A percentile compares a stretch with the other conserved stretches of the same genome.
phyloP scores from a whole-genome alignment of 768 basidiomycete species.

The Lactifluus volemus region DNA sequence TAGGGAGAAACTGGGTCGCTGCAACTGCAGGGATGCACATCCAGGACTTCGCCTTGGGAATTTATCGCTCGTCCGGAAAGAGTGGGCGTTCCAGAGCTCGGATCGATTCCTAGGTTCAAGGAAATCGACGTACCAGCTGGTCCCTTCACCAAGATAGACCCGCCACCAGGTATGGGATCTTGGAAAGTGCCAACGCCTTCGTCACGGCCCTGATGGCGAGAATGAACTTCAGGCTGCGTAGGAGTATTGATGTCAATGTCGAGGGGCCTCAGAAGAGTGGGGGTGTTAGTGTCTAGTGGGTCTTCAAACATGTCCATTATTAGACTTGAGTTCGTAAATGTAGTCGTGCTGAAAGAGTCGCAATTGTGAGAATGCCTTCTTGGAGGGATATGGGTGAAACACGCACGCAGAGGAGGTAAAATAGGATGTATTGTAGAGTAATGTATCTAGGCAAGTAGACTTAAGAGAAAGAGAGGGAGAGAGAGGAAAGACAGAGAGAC shows the following conservation, averaged over 20 bases:
- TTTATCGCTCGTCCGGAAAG: conserved; percentile 10
- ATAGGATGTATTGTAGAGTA: neutral
- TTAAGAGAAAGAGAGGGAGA: neutral
- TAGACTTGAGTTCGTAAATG: neutral
- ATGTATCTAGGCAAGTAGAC: too few relatives aligned
- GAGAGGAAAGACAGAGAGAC: neutral
- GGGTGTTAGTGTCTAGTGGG: neutral
- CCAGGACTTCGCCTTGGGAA: neutral
- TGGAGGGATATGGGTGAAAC: neutral
- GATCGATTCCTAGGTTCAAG: conserved; percentile 8
- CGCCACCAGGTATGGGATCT: conserved; percentile 2
- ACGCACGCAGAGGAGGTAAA: neutral
- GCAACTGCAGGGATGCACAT: conserved; percentile 11
- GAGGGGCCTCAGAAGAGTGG: neutral
- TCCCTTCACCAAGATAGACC: conserved; percentile 7
- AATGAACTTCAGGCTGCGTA: neutral
- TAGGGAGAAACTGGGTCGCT: neutral
- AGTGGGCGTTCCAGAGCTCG: conserved; percentile 7
- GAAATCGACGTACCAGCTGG: conserved; percentile 3
- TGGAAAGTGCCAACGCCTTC: neutral
- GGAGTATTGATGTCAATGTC: neutral
- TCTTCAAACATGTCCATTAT: conserved; percentile 1
- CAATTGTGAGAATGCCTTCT: neutral
- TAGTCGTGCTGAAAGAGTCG: neutral
- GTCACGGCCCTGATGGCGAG: neutral